Percentiles rank a stretch among this genome's conserved stretches.
Evolutionary conservation across 495 filamentous ascomycete genomes (phyloP).

Genomic region (Neurospora cerealis): DNA sequence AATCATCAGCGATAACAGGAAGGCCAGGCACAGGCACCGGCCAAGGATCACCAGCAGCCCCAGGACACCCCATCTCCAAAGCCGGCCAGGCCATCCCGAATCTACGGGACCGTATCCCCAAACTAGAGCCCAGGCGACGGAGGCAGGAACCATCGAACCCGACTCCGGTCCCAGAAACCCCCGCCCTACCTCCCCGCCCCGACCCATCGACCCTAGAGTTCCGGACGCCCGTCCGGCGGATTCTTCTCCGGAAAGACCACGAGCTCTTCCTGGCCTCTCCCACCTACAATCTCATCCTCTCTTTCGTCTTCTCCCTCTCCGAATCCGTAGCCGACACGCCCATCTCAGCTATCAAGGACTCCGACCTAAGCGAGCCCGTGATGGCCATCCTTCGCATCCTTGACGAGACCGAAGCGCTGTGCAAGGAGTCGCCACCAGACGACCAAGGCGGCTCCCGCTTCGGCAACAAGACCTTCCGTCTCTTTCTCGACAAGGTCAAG

Average conservation of each 20-base stretch:
- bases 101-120: conserved; percentile 54
- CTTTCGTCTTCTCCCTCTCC: conserved; percentile 78
- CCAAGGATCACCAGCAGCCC: conserved; percentile 1
- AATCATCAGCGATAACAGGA: conserved; percentile 9
- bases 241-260: conserved; percentile 72
- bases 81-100: conserved; percentile 35
- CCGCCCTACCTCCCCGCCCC: conserved; percentile 58
- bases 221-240: conserved; percentile 58
- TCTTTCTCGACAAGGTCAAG: conserved; percentile 64
- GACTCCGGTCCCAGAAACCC: conserved; percentile 61
- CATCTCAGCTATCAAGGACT: conserved; percentile 52
- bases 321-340: conserved; percentile 70
- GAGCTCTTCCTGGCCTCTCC: conserved; percentile 69
- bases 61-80: neutral
- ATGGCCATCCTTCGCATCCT: conserved; percentile 61
- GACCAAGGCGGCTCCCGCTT: conserved; percentile 85
- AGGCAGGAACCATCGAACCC: conserved; percentile 43
- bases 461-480: conserved; percentile 83
- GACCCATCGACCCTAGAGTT: conserved; percentile 53
- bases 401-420: conserved; percentile 49
- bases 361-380: conserved; percentile 45
- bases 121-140: conserved; percentile 53
- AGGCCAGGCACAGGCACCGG: neutral
- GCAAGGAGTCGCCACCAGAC: conserved; percentile 61
- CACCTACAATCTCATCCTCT: conserved; percentile 64